Percentiles rank a stretch among this genome's conserved stretches.
Evolutionary conservation across 2,329 filamentous ascomycete species (phyloP).

Genomic region (Venturia aucupariae): DNA sequence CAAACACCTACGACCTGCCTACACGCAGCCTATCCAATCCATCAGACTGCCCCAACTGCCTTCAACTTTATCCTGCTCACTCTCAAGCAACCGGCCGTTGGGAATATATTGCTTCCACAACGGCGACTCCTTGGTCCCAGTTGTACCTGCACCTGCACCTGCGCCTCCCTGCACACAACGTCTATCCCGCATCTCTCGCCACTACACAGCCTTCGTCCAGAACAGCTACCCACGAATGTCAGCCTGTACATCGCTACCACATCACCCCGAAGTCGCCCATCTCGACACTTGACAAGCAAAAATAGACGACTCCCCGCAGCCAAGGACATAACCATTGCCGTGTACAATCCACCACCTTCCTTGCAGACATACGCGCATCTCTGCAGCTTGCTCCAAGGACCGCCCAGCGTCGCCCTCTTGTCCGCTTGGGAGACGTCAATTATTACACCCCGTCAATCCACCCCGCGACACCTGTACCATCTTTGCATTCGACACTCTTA

Average conservation of each 20-base stretch:
- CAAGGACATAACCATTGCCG: neutral
- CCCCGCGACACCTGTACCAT: neutral
- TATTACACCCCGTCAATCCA: neutral
- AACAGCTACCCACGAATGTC: neutral
- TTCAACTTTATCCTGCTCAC: neutral
- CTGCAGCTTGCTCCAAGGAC: neutral
- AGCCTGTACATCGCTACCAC: neutral
- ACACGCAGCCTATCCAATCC: neutral
- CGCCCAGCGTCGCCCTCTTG: neutral
- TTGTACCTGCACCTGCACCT: neutral
- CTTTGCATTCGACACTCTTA: neutral
- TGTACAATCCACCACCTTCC: neutral
- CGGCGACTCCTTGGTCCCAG: neutral
- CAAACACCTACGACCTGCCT: neutral
- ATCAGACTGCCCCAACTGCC: neutral
- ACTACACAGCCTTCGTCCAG: constrained; percentile 1
- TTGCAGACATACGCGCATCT: neutral
- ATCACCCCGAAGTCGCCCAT: neutral
- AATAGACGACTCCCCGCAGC: neutral
- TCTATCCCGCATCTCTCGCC: neutral
- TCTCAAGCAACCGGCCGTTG: neutral
- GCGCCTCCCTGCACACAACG: neutral
- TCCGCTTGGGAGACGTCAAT: neutral
- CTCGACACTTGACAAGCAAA: constrained; percentile 5
- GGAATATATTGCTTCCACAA: neutral